Base-by-base conservation (phyloP, 441 rosid species). In the Kokia cookei region DNA sequence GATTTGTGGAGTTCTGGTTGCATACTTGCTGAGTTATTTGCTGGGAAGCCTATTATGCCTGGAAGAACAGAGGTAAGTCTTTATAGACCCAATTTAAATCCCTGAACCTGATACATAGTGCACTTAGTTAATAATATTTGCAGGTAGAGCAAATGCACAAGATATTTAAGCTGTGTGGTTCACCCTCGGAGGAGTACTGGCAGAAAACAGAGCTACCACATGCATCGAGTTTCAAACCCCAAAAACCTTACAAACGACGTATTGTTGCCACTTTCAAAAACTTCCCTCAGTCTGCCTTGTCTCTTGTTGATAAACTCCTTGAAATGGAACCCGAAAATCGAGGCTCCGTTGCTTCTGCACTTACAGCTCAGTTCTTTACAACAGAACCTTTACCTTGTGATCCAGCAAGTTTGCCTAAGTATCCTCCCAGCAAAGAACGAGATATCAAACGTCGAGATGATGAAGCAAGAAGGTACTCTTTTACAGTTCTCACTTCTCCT, bases 91-190 rank as follows among this genome's bases (percentile, higher is more conserved):
- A 45, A 45, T 45, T 45, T 45, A 45, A 13, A 13, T 10, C 15
- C 14, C 50, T 45, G 15, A 45, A 32, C 37, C 37, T 5, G 37
- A 32, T 45, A 47, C 37, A 13, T 13, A 47, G n/a, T 47, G 51
- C 13, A 13, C 51, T 47, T 47, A 47, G 15, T 47, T 61, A 61
- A 15, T 32, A 62, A 8, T n/a, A 64, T 50, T 77, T 48, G 65
- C 77, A 93, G 98, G 97, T 94, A 74, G 99, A 95, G 88, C 98
- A 95, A 78, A 82, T 93, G 88, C 99, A 93, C 70, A 95, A 93
- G 83, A 93, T 93, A 57, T 89, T 93, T 76, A 95, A 95, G 91
- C 93, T 95, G 24, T 95, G 98, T 71, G 98, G 99, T 73, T 91
- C 99, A 10, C 92, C 97, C 26, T 77, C 87, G 0, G 91, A 87